These are phyloP conservation scores for Linnemannia schmuckeri DNA, from an alignment of 192 early-diverging fungal genomes.

Conservation along the genomic window DNA sequence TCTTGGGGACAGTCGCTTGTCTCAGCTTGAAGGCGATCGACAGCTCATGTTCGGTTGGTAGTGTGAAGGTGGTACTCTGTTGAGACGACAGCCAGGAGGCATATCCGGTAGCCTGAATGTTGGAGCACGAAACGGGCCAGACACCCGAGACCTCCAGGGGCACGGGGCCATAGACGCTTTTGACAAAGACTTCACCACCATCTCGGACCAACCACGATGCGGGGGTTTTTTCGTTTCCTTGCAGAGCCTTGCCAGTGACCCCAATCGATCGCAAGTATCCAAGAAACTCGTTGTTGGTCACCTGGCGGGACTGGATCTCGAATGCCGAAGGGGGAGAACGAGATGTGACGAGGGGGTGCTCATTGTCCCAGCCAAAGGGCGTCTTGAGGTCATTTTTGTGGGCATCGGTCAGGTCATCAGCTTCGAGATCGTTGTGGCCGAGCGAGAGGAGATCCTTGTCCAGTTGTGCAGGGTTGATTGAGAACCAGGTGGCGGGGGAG, in stretches of 20 bases:
- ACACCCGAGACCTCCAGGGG: conserved; percentile 62
- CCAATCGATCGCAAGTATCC: conserved; percentile 61
- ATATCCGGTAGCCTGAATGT: conserved; percentile 79
- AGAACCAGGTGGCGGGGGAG: conserved; percentile 7
- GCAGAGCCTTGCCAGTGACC: neutral
- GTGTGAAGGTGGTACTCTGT: neutral
- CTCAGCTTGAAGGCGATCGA: conserved; percentile 47
- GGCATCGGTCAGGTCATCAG: conserved; percentile 56
- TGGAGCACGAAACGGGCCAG: conserved; percentile 83
- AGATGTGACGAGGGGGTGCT: conserved; percentile 66
- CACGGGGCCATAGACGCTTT: conserved; percentile 77
- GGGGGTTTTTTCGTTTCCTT: conserved; percentile 67
- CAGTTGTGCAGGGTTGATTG: conserved; percentile 33
- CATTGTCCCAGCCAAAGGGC: conserved; percentile 94
- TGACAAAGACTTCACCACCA: conserved; percentile 57
- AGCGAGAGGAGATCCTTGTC: conserved; percentile 54
- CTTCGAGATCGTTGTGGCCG: conserved; percentile 76
- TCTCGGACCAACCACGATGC: conserved; percentile 56
- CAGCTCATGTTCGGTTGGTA: conserved; percentile 87
- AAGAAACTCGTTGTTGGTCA: conserved; percentile 85
- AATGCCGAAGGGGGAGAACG: conserved; percentile 61
- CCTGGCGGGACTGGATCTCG: conserved; percentile 80
- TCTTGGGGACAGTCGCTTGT: conserved; percentile 52
- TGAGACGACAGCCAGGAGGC: conserved; percentile 68
- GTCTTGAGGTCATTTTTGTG: conserved; percentile 32